These are phyloP conservation scores for Astrocystis sublimbata DNA, from an alignment of 495 filamentous ascomycete genomes.

Conservation along the genomic window DNA sequence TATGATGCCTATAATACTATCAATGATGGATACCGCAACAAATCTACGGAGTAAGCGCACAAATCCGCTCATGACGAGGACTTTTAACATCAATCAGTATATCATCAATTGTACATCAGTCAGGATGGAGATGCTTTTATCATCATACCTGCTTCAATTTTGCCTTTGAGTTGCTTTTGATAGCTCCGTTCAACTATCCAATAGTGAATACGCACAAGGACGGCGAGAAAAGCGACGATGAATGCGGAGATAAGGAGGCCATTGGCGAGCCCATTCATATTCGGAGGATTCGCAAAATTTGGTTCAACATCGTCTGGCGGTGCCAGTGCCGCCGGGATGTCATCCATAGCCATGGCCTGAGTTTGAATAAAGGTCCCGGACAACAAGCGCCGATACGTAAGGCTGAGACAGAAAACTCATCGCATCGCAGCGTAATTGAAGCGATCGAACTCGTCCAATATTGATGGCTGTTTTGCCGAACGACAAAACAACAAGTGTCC, in stretches of 20 bases:
- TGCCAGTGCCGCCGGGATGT: slow-evolving; percentile 8
- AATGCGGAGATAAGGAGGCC: neutral
- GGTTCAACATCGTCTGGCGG: slow-evolving; percentile 3
- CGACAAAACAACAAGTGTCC: neutral
- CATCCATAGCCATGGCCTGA: slow-evolving; percentile 4
- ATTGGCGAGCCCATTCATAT: slow-evolving; percentile 14
- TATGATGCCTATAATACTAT: slow-evolving; percentile 2
- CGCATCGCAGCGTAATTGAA: neutral
- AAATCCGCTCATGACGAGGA: slow-evolving; percentile 2
- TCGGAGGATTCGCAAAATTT: slow-evolving; percentile 9
- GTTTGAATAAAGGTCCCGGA: neutral
- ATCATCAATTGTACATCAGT: too few relatives aligned
- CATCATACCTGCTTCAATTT: slow-evolving; percentile 11
- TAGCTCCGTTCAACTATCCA: neutral
- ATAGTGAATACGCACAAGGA: slow-evolving; percentile 3
- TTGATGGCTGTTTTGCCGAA: neutral
- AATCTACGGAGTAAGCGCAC: neutral
- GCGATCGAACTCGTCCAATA: neutral
- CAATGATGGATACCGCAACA: neutral
- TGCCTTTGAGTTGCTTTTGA: slow-evolving; percentile 7
- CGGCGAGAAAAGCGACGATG: neutral
- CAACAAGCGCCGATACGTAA: neutral
- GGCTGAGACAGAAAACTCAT: neutral
- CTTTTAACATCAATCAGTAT: neutral
- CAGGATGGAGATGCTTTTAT: neutral